A percentile compares a stretch with the other conserved stretches of the same genome.
These are phyloP conservation scores for Allantophomopsis lycopodina DNA, from an alignment of 2,329 filamentous ascomycete genomes.

Conservation along the genomic window DNA sequence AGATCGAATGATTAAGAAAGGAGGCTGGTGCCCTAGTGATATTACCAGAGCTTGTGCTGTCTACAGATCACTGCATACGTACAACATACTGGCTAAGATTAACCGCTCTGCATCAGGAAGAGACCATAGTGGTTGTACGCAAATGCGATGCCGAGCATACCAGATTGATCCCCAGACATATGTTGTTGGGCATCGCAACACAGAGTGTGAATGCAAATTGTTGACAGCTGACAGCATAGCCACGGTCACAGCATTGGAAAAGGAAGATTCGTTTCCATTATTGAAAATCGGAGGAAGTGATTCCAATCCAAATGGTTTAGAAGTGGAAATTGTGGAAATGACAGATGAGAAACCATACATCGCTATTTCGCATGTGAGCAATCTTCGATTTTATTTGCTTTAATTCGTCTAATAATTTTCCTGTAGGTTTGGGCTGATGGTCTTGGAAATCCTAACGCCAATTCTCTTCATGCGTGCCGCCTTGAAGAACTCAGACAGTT, in stretches of 20 bases:
- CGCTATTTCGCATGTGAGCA: slow-evolving; percentile 22
- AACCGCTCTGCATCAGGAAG: slow-evolving; percentile 10
- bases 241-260: slow-evolving; percentile 6
- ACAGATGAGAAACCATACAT: slow-evolving; percentile 15
- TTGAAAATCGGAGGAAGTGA: slow-evolving; percentile 5
- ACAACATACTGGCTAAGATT: slow-evolving; percentile 11
- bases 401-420: background rate
- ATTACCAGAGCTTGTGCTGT: slow-evolving; percentile 6
- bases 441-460: slow-evolving; percentile 18
- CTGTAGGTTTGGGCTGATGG: slow-evolving; percentile 23
- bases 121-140: slow-evolving; percentile 16
- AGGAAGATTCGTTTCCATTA: slow-evolving; percentile 6
- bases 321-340: slow-evolving; percentile 11
- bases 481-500: slow-evolving; percentile 5
- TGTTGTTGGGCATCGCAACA: slow-evolving; percentile 9
- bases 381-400: background rate
- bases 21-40: slow-evolving; percentile 21
- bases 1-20: slow-evolving; percentile 10
- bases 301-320: slow-evolving; percentile 5
- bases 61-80: slow-evolving; percentile 10
- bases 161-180: slow-evolving; percentile 18
- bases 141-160: slow-evolving; percentile 14
- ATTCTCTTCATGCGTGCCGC: slow-evolving; percentile 12
- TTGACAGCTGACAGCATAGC: slow-evolving; percentile 1
- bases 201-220: slow-evolving; percentile 11